Base-by-base conservation (phyloP, 2,329 filamentous ascomycete species). In the Sporothrix schenckii region DNA sequence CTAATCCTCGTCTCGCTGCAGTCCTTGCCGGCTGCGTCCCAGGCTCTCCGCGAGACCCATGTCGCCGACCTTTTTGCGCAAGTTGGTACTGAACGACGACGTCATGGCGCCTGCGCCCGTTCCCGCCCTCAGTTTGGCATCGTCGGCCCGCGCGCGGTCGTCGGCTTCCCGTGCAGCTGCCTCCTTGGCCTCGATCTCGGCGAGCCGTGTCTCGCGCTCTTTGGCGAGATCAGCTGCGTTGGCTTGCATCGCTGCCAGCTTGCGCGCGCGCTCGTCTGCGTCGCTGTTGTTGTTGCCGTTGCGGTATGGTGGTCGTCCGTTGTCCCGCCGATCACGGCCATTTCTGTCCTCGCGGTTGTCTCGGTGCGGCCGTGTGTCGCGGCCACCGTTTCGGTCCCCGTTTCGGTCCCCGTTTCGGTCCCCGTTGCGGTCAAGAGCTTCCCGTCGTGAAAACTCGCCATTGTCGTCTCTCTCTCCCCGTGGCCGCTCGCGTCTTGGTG, bases 231-330 rank as follows among this genome's bases (percentile, higher is more conserved):
- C 87, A 0, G 84, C 85, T 4, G 91, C 91, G 39, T 88, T 89
- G 21, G 86, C 85, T 77, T 92, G 90, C 91, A 93, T 93, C 10
- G 88, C 89, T 19, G 89, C 90, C 21, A 93, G 80, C 77, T 88
- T 92, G 30, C 86, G 85, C 14, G 88, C 88, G n/a, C 85, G 84
- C 72, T 87, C 85, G 24, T 85, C 85, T 10, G 47, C 66, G 21
- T 54, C 27, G 16, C 30, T 85, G 21, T 85, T 85, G 21, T 27
- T 60, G 24, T 61, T 65, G 21, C 47, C 53, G 2, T 41, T 68
- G 21, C 66, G 52, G 24, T 60, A 68, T 11, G 52, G 39, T 3
- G 52, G 52, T 16, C 66, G 52, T n/a, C 44, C 53, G 39, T 10
- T 24, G 53, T 69, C 66, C 19, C 66, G 13, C 13, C 58, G 44